phyloP scores from a whole-genome alignment of 768 basidiomycete genomes.

The Mycena floridula region DNA sequence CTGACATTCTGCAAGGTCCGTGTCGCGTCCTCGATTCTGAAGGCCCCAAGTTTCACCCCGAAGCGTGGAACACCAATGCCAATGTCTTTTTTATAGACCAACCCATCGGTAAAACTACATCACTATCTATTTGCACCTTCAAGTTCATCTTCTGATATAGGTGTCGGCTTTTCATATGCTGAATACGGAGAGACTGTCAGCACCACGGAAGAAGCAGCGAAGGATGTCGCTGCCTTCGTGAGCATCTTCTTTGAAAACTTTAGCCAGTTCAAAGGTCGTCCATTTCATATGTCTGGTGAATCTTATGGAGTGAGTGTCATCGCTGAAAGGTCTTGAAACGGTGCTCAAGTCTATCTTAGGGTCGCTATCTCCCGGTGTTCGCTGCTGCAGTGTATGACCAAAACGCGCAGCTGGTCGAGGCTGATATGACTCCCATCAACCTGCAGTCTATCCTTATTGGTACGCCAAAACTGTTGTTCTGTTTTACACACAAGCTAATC shows the following conservation, averaged over 20 bases:
- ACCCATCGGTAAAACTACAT: slow-evolving; percentile 38
- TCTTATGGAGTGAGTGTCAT: slow-evolving; percentile 42
- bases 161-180: slow-evolving; percentile 23
- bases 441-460: slow-evolving; percentile 46
- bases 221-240: slow-evolving; percentile 49
- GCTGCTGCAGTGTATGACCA: slow-evolving; percentile 44
- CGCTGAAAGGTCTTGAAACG: not conserved
- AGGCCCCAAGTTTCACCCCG: slow-evolving; percentile 32
- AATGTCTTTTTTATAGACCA: slow-evolving; percentile 43
- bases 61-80: slow-evolving; percentile 46
- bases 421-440: slow-evolving; percentile 43
- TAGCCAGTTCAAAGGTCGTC: slow-evolving; percentile 42
- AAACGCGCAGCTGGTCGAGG: slow-evolving; percentile 30
- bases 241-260: slow-evolving; percentile 53
- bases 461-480: slow-evolving; percentile 8
- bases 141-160: slow-evolving; percentile 24
- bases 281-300: slow-evolving; percentile 41
- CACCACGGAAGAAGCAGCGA: slow-evolving; percentile 46
- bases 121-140: slow-evolving; percentile 38
- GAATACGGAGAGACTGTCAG: slow-evolving; percentile 35
- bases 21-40: slow-evolving; percentile 40
- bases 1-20: slow-evolving; percentile 19
- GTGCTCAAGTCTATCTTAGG: slow-evolving; percentile 20
- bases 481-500: no score
- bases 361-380: slow-evolving; percentile 46